These are phyloP conservation scores for Salix exigua DNA, from an alignment of 345 rosid genomes.

Conservation along the genomic window DNA sequence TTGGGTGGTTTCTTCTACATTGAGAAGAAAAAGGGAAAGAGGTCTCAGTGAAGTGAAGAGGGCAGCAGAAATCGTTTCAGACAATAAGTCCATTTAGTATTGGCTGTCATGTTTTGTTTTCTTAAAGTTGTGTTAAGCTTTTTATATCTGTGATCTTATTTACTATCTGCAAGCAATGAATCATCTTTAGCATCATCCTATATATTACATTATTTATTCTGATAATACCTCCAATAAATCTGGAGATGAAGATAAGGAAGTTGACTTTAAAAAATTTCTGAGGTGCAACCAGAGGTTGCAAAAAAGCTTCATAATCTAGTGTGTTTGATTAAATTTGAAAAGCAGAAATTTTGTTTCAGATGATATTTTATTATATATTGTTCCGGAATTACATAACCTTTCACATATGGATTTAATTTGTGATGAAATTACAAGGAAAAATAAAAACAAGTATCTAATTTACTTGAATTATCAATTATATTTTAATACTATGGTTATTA, in stretches of 20 bases:
- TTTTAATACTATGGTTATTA: too few species aligned
- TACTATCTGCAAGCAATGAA: not conserved
- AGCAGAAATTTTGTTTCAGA: too few species aligned
- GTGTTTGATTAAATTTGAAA: too few species aligned
- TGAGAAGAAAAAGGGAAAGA: slow-evolving; percentile 53
- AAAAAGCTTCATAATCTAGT: too few species aligned
- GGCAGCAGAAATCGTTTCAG: not conserved
- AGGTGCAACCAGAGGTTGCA: too few species aligned
- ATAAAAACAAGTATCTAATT: too few species aligned
- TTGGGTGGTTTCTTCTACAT: slow-evolving; percentile 44
- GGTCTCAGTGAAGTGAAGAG: slow-evolving; percentile 8
- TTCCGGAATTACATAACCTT: too few species aligned
- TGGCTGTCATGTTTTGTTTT: not conserved
- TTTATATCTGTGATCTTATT: not conserved
- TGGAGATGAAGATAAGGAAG: not conserved
- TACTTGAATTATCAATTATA: too few species aligned
- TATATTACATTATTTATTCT: not conserved
- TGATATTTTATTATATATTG: too few species aligned
- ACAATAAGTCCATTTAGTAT: not conserved
- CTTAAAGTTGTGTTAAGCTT: not conserved
- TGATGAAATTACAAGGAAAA: too few species aligned
- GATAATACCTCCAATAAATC: not conserved
- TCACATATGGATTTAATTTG: too few species aligned
- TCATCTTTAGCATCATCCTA: not conserved
- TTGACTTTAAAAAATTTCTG: not conserved